phyloP scores from a whole-genome alignment of 441 rosid species.

The Aquilaria agallochum region DNA sequence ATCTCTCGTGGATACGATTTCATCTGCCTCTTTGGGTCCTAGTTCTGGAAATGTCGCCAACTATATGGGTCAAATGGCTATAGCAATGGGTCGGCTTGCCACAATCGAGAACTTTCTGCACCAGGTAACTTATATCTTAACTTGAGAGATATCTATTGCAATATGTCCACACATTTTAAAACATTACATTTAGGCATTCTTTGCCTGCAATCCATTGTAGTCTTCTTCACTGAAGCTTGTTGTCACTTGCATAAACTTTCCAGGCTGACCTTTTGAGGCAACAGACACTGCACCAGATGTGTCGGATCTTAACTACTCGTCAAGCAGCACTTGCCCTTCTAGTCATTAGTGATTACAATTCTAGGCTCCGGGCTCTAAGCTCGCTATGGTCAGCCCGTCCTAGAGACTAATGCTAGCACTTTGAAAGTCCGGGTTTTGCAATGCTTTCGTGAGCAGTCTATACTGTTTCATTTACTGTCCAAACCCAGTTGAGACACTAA shows the following conservation, averaged over 20 bases:
- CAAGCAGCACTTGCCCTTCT: conserved; percentile 92
- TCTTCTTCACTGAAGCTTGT: not conserved
- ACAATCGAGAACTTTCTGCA: conserved; percentile 85
- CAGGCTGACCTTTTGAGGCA: conserved; percentile 93
- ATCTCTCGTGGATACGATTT: conserved; percentile 73
- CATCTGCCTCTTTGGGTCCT: conserved; percentile 63
- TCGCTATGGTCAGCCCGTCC: conserved; percentile 92
- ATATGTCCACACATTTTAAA: not conserved
- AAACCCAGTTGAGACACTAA: no score
- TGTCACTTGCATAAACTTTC: conserved; percentile 3
- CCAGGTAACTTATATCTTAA: conserved; percentile 40
- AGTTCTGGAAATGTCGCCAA: conserved; percentile 69
- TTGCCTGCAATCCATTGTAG: not conserved
- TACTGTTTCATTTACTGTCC: no score
- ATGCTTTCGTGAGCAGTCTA: no score
- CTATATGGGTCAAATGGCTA: conserved; percentile 93
- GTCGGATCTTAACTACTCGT: conserved; percentile 74
- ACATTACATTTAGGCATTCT: not conserved
- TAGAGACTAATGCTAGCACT: conserved; percentile 34
- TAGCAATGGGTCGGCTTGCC: conserved; percentile 83
- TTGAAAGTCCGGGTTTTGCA: not conserved
- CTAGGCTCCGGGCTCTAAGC: conserved; percentile 90
- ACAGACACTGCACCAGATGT: conserved; percentile 88
- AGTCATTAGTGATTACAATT: conserved; percentile 68
- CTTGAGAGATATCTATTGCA: no score